A percentile compares a stretch with the other conserved stretches of the same genome.
Conservation (phyloP, 768 basidiomycete species). For the Suillus hirtellus region DNA sequence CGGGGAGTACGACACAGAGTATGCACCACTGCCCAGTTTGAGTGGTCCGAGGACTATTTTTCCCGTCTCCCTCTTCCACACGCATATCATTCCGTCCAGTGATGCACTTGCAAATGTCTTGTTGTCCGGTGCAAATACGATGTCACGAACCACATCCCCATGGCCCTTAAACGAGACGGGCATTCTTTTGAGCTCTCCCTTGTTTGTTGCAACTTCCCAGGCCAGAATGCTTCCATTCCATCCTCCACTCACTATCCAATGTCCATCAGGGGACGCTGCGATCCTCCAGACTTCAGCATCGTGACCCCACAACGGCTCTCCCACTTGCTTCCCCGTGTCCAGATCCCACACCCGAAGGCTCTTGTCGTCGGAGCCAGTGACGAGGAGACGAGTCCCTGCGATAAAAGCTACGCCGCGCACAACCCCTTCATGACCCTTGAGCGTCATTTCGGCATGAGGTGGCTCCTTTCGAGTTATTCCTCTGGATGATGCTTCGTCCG, state of each 20-base stretch:
- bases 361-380: not conserved
- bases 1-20: not conserved
- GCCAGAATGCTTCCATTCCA: not conserved
- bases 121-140: not conserved
- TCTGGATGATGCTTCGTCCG: not conserved
- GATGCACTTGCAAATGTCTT: conserved; percentile 5
- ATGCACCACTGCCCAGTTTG: not conserved
- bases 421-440: not conserved
- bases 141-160: accelerated
- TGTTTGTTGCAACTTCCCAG: not conserved
- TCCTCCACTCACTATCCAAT: not conserved
- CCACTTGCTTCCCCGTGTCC: not conserved
- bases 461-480: not conserved
- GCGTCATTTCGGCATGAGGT: not conserved
- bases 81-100: not conserved
- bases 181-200: not conserved
- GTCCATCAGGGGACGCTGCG: not conserved
- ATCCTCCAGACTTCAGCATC: not conserved
- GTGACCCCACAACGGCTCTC: not conserved
- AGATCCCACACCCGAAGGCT: not conserved
- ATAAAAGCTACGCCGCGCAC: not conserved
- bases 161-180: not conserved
- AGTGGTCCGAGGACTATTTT: not conserved
- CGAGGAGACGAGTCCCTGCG: not conserved
- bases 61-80: not conserved